A percentile compares a stretch with the other conserved stretches of the same genome.
Conservation (phyloP, 2,329 filamentous ascomycete genomes). For the Venturia asperata region DNA sequence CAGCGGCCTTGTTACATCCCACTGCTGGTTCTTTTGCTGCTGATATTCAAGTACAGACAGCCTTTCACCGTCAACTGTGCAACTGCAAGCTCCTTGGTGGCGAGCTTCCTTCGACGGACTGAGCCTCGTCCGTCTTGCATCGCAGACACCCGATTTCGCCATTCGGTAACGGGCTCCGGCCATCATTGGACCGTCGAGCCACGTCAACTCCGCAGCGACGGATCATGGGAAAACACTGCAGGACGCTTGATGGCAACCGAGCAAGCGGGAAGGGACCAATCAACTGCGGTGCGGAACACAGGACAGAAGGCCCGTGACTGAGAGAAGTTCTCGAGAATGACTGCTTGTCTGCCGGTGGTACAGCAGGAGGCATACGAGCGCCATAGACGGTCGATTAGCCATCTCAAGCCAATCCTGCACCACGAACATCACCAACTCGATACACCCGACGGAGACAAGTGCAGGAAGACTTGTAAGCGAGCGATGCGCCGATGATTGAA, state of each 20-base stretch:
- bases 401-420: not conserved
- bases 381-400: not conserved
- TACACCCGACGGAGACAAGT: slow-evolving; percentile 3
- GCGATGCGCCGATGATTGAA: not conserved
- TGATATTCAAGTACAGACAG: not conserved
- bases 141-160: not conserved
- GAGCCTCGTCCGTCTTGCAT: not conserved
- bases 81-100: not conserved
- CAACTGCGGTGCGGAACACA: not conserved
- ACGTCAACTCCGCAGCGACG: slow-evolving; percentile 1
- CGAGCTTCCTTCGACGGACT: not conserved
- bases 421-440: not conserved
- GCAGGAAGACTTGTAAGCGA: not conserved
- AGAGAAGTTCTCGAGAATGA: not conserved
- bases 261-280: not conserved
- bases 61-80: not conserved
- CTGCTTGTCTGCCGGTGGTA: not conserved
- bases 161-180: not conserved
- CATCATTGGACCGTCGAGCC: slow-evolving; percentile 6
- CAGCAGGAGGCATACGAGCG: not conserved
- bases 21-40: too few relatives aligned
- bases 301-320: not conserved
- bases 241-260: not conserved
- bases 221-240: slow-evolving; percentile 11
- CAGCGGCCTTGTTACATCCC: too few relatives aligned